Conservation (phyloP, 805 yeast genomes). For the Saccharomycopsis fibuligera region DNA sequence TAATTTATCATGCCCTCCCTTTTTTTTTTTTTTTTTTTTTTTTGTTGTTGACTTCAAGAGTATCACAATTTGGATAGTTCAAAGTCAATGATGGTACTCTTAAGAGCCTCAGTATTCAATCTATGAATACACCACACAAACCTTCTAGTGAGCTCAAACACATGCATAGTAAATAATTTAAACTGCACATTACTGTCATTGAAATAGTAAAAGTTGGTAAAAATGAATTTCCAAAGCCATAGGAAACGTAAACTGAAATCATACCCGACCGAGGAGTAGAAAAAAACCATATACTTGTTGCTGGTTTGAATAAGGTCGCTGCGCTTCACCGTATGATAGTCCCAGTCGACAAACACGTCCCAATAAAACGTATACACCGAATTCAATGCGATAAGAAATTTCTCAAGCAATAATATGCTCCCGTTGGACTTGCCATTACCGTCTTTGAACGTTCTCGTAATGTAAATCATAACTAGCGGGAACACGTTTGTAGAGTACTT, state of each 20-base stretch:
- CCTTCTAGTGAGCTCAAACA: constrained; percentile 73
- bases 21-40: too few species aligned
- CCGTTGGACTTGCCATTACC: background rate
- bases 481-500: constrained; percentile 65
- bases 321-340: constrained; percentile 22
- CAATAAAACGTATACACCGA: constrained; percentile 77
- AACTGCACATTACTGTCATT: constrained; percentile 37
- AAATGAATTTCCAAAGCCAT: constrained; percentile 60
- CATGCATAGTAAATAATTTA: constrained; percentile 63
- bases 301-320: background rate
- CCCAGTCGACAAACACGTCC: constrained; percentile 93
- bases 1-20: too few species aligned
- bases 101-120: constrained; percentile 14
- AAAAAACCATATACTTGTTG: constrained; percentile 28
- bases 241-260: constrained; percentile 68
- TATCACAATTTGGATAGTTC: constrained; percentile 1
- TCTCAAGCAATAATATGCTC: constrained; percentile 24
- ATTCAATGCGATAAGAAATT: constrained; percentile 46
- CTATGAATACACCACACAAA: constrained; percentile 61
- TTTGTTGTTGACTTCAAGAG: too few species aligned
- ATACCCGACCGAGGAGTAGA: constrained; percentile 48
- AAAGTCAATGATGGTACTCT: background rate
- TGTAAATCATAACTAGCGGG: constrained; percentile 42
- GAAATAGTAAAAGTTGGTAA: constrained; percentile 23
- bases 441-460: constrained; percentile 22